A percentile compares a stretch with the other conserved stretches of the same genome.
Evolutionary conservation across 2,329 filamentous ascomycete species (phyloP).

Genomic region (Chaetoscypha palmicola): DNA sequence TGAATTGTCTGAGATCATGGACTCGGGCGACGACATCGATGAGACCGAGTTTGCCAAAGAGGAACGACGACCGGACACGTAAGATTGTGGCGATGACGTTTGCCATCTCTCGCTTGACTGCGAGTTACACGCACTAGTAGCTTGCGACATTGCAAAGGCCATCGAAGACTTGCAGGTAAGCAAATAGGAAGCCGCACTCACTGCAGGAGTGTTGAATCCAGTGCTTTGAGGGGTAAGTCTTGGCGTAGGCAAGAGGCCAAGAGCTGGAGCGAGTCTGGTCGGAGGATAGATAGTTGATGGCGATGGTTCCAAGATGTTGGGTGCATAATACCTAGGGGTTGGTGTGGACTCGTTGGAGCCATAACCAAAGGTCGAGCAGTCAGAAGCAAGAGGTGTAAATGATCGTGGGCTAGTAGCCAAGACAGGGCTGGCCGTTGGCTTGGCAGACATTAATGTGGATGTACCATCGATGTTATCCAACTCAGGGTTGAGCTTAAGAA

Average conservation of each 20-base stretch:
- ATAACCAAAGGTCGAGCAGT: conserved; percentile 32
- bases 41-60: conserved; percentile 58
- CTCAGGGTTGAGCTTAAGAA: conserved; percentile 49
- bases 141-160: conserved; percentile 54
- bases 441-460: conserved; percentile 29
- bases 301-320: conserved; percentile 45
- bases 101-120: conserved; percentile 50
- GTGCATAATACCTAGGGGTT: conserved; percentile 37
- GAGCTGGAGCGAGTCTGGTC: conserved; percentile 43
- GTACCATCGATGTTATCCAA: conserved; percentile 52
- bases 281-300: conserved; percentile 38
- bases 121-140: conserved; percentile 37
- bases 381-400: conserved; percentile 38
- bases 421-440: conserved; percentile 20
- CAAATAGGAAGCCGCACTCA: conserved; percentile 45
- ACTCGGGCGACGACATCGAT: conserved; percentile 58
- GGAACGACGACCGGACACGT: conserved; percentile 47
- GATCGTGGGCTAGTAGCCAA: conserved; percentile 23
- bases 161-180: conserved; percentile 47
- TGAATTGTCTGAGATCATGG: conserved; percentile 57
- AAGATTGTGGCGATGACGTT: conserved; percentile 46
- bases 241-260: conserved; percentile 52
- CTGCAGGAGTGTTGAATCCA: conserved; percentile 54
- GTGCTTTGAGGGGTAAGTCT: conserved; percentile 49
- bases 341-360: conserved; percentile 37